Conservation (phyloP, 345 rosid species). For the Pugionium cornutum region DNA sequence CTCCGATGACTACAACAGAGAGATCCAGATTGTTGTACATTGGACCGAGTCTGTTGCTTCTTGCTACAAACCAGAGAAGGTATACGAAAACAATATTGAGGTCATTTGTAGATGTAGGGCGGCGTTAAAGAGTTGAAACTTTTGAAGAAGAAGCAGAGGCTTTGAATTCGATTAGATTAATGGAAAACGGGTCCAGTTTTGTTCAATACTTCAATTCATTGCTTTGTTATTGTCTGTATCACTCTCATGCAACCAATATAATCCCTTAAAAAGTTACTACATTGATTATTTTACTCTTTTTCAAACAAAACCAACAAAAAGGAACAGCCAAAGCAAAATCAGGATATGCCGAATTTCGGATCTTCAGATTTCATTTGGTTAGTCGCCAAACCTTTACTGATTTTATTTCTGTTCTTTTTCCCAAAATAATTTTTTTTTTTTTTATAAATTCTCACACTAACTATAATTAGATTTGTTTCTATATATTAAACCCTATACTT, state of each 20-base stretch:
- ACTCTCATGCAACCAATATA: constrained; percentile 6
- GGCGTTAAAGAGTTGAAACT: constrained; percentile 22
- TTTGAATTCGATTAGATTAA: constrained; percentile 10
- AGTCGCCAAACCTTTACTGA: constrained; percentile 10
- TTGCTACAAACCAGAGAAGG: constrained; percentile 22
- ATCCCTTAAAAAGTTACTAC: background rate
- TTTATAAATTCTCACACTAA: constrained; percentile 13
- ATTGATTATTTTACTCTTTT: background rate
- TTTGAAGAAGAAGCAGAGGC: constrained; percentile 19
- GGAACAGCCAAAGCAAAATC: background rate
- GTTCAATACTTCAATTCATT: constrained; percentile 33
- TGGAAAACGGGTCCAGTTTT: constrained; percentile 24
- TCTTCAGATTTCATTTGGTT: background rate
- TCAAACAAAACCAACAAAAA: background rate
- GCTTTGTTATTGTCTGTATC: constrained; percentile 33
- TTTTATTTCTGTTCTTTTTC: no score
- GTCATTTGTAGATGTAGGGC: constrained; percentile 32
- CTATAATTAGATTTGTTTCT: no score
- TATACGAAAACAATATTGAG: constrained; percentile 25
- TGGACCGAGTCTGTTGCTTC: constrained; percentile 31
- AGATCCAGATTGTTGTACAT: background rate
- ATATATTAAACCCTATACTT: no score
- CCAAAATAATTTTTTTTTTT: no score
- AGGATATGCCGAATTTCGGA: background rate
- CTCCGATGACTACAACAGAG: constrained; percentile 13